A percentile compares a stretch with the other conserved stretches of the same genome.
phyloP scores from a whole-genome alignment of 2,329 filamentous ascomycete genomes.

The Penicillium griseofulvum region DNA sequence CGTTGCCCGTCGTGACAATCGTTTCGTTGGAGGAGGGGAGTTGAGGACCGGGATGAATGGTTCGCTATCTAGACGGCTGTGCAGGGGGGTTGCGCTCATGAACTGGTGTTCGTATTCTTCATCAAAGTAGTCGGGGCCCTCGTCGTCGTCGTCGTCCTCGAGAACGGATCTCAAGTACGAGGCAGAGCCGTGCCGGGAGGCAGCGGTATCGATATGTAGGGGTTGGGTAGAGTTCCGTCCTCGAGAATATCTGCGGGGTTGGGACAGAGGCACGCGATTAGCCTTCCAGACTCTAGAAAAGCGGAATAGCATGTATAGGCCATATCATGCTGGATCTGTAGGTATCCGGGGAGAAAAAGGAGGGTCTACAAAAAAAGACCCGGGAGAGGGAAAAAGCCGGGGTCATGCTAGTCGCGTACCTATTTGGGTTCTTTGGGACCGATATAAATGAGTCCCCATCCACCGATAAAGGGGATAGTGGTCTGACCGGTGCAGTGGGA shows the following conservation, averaged over 20 bases:
- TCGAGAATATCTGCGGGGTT: conserved; percentile 40
- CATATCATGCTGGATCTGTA: conserved; percentile 13
- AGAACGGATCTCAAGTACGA: conserved; percentile 21
- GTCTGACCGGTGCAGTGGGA: conserved; percentile 17
- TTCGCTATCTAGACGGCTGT: conserved; percentile 45
- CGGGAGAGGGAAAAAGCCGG: conserved; percentile 6
- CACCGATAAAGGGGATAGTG: conserved; percentile 25
- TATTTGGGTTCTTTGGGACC: conserved; percentile 40
- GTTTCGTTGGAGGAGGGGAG: conserved; percentile 62
- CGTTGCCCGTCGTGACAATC: conserved; percentile 30
- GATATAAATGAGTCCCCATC: conserved; percentile 30
- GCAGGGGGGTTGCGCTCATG: conserved; percentile 39
- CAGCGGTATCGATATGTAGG: conserved; percentile 34
- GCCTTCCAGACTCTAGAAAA: conserved; percentile 21
- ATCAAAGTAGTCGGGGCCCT: conserved; percentile 27
- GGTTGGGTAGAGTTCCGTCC: conserved; percentile 34
- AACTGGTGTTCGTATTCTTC: conserved; percentile 29
- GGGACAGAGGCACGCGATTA: conserved; percentile 26
- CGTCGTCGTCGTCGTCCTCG: conserved; percentile 30
- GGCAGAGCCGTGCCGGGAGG: conserved; percentile 19
- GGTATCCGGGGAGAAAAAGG: conserved; percentile 1
- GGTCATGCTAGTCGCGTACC: conserved; percentile 30
- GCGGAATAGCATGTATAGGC: conserved; percentile 21
- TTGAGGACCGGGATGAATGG: conserved; percentile 60
- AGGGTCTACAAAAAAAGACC: conserved; percentile 5